Percentiles rank a stretch among this genome's conserved stretches.
Evolutionary conservation across 306 rosid species (phyloP).

Genomic region (Arachis hypogaea): DNA sequence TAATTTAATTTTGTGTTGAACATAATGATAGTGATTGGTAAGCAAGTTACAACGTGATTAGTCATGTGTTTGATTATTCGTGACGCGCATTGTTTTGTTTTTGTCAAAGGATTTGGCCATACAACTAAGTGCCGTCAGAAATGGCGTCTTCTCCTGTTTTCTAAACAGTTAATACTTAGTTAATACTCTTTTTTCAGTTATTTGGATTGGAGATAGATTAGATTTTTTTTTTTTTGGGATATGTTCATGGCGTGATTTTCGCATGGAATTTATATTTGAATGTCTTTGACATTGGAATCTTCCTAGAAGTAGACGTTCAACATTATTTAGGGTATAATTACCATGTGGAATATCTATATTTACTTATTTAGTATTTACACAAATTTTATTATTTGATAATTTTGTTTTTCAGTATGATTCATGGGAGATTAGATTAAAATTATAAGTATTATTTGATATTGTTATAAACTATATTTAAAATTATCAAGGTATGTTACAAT

Average conservation of each 20-base stretch:
- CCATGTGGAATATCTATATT: neutral
- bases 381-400: too few relatives aligned
- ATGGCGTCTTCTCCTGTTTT: conserved; percentile 15
- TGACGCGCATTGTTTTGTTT: neutral
- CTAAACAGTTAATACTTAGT: neutral
- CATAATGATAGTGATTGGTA: neutral
- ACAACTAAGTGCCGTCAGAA: neutral
- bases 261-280: neutral
- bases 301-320: neutral
- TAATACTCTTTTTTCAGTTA: too few relatives aligned
- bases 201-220: too few relatives aligned
- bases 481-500: too few relatives aligned
- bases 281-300: neutral
- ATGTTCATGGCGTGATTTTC: too few relatives aligned
- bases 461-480: too few relatives aligned
- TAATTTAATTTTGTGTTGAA: neutral
- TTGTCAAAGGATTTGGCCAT: conserved; percentile 31
- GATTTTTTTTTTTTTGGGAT: too few relatives aligned
- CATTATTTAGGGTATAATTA: neutral
- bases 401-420: too few relatives aligned
- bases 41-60: neutral
- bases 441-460: too few relatives aligned
- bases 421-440: too few relatives aligned
- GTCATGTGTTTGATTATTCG: neutral
- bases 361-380: too few relatives aligned